Percentiles rank a stretch among this genome's conserved stretches.
Conservation (phyloP, 2,329 filamentous ascomycete species). For the Blastomyces percursus region DNA sequence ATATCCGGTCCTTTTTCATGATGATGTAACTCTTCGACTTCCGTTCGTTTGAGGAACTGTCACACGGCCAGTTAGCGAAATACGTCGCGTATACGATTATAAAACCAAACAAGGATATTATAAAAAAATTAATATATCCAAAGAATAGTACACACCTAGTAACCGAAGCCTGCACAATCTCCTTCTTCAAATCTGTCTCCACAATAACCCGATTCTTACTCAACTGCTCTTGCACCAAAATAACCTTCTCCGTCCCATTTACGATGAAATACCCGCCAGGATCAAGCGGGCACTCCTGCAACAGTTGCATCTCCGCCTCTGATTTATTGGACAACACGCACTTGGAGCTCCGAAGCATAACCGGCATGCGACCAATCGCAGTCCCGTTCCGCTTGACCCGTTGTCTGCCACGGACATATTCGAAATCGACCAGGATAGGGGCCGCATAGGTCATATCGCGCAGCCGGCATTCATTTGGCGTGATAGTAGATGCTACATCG, state of each 20-base stretch:
- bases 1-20: constrained; percentile 84
- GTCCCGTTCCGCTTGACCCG: constrained; percentile 63
- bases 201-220: constrained; percentile 99
- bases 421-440: constrained; percentile 84
- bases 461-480: constrained; percentile 90
- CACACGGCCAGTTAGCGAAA: neutral
- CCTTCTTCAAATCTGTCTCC: constrained; percentile 83
- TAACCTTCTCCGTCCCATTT: constrained; percentile 96
- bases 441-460: constrained; percentile 98
- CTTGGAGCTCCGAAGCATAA: constrained; percentile 94
- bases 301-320: constrained; percentile 75
- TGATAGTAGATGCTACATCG: constrained; percentile 48
- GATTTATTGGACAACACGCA: constrained; percentile 76
- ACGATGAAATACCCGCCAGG: constrained; percentile 98
- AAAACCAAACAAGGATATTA: neutral
- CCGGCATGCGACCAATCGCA: constrained; percentile 78
- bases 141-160: constrained; percentile 44
- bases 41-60: constrained; percentile 87
- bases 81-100: neutral
- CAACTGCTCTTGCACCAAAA: constrained; percentile 93
- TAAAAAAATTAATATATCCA: neutral
- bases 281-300: constrained; percentile 93
- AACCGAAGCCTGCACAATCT: constrained; percentile 86
- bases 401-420: constrained; percentile 72
- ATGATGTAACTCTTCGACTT: constrained; percentile 97